Base-by-base conservation (phyloP, 106 monocot species). In the Acanthochlamys bracteata region DNA sequence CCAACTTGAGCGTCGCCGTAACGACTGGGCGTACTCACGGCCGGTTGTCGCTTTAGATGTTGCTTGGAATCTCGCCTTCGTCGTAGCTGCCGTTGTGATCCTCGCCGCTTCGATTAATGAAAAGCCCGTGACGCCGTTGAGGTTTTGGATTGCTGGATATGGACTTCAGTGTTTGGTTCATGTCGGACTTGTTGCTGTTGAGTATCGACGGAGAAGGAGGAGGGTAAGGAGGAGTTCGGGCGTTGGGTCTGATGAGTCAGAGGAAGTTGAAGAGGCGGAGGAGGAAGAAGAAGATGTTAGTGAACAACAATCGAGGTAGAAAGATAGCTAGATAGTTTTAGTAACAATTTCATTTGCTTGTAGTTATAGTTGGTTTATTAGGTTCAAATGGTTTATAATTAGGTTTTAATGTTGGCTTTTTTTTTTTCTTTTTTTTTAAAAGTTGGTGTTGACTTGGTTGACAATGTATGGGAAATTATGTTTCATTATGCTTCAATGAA, bases 91-190 rank as follows among this genome's bases (percentile, higher is more conserved):
- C 49, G 69, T 65, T 45, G 69, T 63, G 4, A 63, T 76, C 17
- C 64, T 76, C n/a, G 54, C 57, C 51, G 56, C 69, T 56, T 57
- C 75, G 7, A 19, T 46, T 10, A 11, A 9, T 17, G 73, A 73
- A 66, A 43, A 59, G 10, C 73, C 73, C 15, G 11, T 13, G 57
- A 53, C 59, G 22, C 73, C 73, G 39, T 46, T 66, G 20, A 55
- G 73, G 2, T 2, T 73, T 24, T 73, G 73, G 73, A 13, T 66
- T 33, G 57, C 17, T 4, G 73, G 73, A 11, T 73, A 73, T 57
- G 73, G 59, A 0, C 49, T 73, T 22, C 73, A 73, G 73, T 73
- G 73, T 65, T 3, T 66, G 13, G 23, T 73, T 23, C 73, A 73
- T 17, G 73, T 73, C 3, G 73, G 7, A 16, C 27, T 73, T 10